Base-by-base conservation (phyloP, 306 rosid genomes). In the Ceratonia siliqua region DNA sequence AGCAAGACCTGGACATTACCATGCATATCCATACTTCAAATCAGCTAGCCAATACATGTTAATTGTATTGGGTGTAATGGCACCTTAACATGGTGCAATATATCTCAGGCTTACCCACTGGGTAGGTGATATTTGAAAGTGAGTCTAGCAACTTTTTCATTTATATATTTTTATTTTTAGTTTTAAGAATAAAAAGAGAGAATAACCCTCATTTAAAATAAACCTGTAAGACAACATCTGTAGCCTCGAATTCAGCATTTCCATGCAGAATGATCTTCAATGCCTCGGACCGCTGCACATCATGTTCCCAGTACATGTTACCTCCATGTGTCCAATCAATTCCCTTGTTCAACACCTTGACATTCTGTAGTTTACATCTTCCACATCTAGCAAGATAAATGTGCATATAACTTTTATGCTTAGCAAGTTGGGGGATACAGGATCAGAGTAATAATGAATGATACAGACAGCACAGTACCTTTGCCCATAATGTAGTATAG, bases 221-320 rank as follows among this genome's bases (percentile, higher is more conserved):
- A 77, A 94, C 97, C 99, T 90, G 86, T 76, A 94, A 70, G 76
- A 84, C 82, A 67, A 90, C 96, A 79, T 88, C 85, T 58, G 78
- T 77, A 64, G 97, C 97, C 80, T 92, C 93, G 82, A 94, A 92
- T 78, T 92, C 99, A 83, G 97, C 97, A 90, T 92, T 94, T 76
- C 97, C 99, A 73, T 87, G 95, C 78, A 92, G 87, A 70, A 87
- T 64, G 49, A 92, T 79, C 85, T 86, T 86, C 82, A 89, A 77
- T 72, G 81, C 83, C 86, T 89, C 97, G 13, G 70, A 64, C 59
- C 87, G 89, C 77, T 87, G 83, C 79, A 94, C 92, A 39, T 79
- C 87, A 66, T 88, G 90, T 87, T 90, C 92, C 99, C 99, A 94
- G 77, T 90, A 94, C 27, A 83, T 63, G 63, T 90, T 91, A 72